Evolutionary conservation across 768 basidiomycete genomes (phyloP).

Genomic region (Hypholoma sublateritium): DNA sequence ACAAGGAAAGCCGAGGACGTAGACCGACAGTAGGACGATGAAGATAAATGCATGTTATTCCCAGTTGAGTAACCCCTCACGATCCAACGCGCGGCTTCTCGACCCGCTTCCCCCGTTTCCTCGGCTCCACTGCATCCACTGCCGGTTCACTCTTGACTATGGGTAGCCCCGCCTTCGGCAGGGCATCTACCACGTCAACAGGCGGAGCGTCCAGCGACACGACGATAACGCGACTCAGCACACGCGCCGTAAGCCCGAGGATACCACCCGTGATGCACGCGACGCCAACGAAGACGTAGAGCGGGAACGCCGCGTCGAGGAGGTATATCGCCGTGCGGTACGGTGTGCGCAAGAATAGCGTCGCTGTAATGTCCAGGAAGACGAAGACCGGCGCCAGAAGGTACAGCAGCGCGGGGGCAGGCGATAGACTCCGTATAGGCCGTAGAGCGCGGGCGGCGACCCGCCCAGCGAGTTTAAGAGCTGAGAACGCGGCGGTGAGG

Average conservation of each 20-base stretch:
- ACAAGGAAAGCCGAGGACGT: too few species aligned
- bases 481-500: conserved; percentile 9
- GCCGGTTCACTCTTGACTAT: neutral
- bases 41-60: too few species aligned
- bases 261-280: conserved; percentile 52
- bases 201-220: neutral
- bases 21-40: too few species aligned
- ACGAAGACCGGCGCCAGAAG: conserved; percentile 49
- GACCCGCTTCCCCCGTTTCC: too few species aligned
- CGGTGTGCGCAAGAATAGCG: conserved; percentile 46
- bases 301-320: conserved; percentile 46
- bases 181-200: neutral
- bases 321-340: conserved; percentile 36
- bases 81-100: too few species aligned
- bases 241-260: conserved; percentile 40
- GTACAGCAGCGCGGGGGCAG: conserved; percentile 34
- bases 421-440: conserved; percentile 20
- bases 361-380: conserved; percentile 37
- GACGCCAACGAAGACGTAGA: conserved; percentile 56
- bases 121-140: too few species aligned
- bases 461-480: conserved; percentile 12
- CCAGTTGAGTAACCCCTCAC: too few species aligned
- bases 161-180: neutral
- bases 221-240: conserved; percentile 13
- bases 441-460: conserved; percentile 11